Base-by-base conservation (phyloP, 208 protist species). In the Trypanosoma congolense region DNA sequence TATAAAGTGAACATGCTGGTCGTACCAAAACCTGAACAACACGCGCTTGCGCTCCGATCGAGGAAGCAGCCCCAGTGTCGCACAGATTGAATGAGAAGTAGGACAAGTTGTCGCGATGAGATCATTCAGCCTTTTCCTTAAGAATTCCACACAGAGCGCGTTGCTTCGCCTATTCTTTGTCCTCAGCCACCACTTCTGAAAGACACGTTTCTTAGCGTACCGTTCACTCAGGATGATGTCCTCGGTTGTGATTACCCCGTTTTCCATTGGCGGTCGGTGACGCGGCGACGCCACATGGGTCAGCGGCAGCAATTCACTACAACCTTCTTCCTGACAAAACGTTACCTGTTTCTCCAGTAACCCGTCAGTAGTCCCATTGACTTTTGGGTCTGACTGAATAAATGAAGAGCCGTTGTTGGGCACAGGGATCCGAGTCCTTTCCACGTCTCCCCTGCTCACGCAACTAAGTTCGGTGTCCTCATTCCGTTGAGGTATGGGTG, bases 11-110 rank as follows among this genome's bases (percentile, higher is more conserved):
- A 28, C 40, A 21, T 12, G 62, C 47, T 52, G 45, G 25, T 61
- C 47, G 2, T 28, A 47, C 62, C 62, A 69, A 19, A 56, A 47
- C 5, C 45, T 43, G 50, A 69, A 57, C 1, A 69, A 10, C 16
- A 69, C 46, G 24, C 54, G 54, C 46, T 69, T 69, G 19, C 47
- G 53, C 21, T 61, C 62, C 1, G 38, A 50, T 12, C 55, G 53
- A 26, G 44, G 62, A n/a, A 69, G 47, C 36, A 61, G 19, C 31
- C 38, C 29, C 5, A 69, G 30, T 14, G 31, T 60, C 12, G n/a
- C 55, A 31, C 16, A 46, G 16, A 61, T 52, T 16, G 47, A 31
- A 47, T 57, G 41, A 46, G 25, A 18, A 0, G 49, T 52, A 10
- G 48, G 46, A 28, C 21, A 38, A 38, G 35, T 19, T 33, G 38